Evolutionary conservation across 2,329 filamentous ascomycete genomes (phyloP), one percentile per base, ranked within the genome.

Genomic region (Corinectria fuckeliana): DNA sequence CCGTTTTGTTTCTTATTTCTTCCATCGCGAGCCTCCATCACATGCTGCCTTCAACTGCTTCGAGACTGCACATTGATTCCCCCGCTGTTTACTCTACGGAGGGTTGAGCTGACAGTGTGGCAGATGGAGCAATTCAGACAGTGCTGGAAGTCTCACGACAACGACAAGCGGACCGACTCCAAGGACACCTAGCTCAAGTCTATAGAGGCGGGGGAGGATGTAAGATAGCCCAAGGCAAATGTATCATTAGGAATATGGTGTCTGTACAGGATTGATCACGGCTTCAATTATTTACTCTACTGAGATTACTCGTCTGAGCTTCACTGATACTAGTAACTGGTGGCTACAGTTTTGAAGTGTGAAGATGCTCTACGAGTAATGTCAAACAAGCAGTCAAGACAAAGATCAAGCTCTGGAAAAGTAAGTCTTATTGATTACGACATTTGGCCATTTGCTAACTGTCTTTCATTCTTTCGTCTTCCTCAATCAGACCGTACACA

Each of bases 121-220:
- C 47, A 98, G 94, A 96, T 98, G 91, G 90, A 95, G 73, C 83
- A 85, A 2, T 98, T 98, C 74, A 88, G 88, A 71, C 85, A 90
- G 70, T 98, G 94, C 77, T 98, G 94, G 94, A 97, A 96, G 78
- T 83, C 82, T 64, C 89, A 96, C 70, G 89, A 92, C 48, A 98
- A 98, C 75, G 89, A 96, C 70, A 80, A 90, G 74, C 86, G 95
- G 71, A 97, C 93, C 0, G 84, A 84, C 53, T 88, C 85, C 39
- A 94, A 92, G 72, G 89, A 96, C 72, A 84, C 81, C 34, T 78
- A 66, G 56, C 51, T 58, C 36, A 11, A 20, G 11, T 53, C 14
- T 6, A 34, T 16, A n/a, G 8, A 11, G n/a, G 16, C 5, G 36
- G 18, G 9, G 9, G 8, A 8, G 3, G 0, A 0, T 52, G 18